These are phyloP conservation scores for Rhodotorula sp. DNA, from an alignment of 1,284 basidiomycete species.

Conservation along the genomic window DNA sequence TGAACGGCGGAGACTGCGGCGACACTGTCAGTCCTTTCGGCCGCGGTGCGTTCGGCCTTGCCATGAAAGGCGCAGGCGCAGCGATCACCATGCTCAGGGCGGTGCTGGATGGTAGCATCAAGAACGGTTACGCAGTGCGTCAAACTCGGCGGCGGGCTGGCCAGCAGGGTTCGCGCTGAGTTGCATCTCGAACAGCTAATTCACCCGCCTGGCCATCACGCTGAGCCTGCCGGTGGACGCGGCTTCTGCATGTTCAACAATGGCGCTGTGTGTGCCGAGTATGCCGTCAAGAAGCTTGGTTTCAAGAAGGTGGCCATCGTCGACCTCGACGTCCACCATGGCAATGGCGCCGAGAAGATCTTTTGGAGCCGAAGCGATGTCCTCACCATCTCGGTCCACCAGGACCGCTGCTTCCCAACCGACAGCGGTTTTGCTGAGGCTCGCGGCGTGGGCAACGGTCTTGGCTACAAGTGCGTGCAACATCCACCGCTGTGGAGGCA, in stretches of 20 bases:
- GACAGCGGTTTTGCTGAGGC: background rate
- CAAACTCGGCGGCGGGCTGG: no score
- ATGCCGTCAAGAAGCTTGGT: background rate
- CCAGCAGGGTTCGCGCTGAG: background rate
- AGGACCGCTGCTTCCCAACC: constrained; percentile 1
- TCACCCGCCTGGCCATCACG: background rate
- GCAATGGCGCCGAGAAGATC: constrained; percentile 1
- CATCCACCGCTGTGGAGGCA: no score
- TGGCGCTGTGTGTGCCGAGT: background rate
- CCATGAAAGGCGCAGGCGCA: background rate
- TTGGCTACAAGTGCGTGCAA: constrained; percentile 1
- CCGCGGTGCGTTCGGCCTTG: background rate
- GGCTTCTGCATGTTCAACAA: constrained; percentile 4
- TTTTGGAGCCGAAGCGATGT: background rate
- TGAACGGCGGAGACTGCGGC: background rate
- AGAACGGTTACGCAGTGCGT: background rate
- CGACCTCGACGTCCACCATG: background rate
- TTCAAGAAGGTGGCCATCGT: background rate
- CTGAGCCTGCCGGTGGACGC: background rate
- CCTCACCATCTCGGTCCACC: constrained; percentile 3
- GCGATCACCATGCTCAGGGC: background rate
- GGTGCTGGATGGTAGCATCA: background rate
- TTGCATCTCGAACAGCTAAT: background rate
- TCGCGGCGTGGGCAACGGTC: background rate
- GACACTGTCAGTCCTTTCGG: background rate